Conservation (phyloP, 768 basidiomycete genomes). For the Russula brevipes region DNA sequence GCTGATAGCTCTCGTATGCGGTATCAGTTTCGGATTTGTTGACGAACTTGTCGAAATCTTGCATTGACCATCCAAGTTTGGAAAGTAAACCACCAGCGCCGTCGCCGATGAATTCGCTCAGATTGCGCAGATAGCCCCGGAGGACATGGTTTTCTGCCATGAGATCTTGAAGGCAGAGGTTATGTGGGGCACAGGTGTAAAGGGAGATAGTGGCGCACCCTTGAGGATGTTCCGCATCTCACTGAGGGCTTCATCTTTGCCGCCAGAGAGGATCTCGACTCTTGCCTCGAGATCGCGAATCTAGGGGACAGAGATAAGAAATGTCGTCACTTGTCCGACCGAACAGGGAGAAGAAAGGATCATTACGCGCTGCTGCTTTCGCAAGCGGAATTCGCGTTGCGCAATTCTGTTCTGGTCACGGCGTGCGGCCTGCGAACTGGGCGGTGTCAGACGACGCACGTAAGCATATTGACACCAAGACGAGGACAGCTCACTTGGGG, state of each 20-base stretch:
- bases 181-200: not conserved
- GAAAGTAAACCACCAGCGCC: slow-evolving; percentile 73
- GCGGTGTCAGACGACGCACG: slow-evolving; percentile 25
- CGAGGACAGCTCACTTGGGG: slow-evolving; percentile 56
- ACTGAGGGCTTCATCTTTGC: slow-evolving; percentile 81
- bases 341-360: not conserved
- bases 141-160: slow-evolving; percentile 88
- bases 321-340: not conserved
- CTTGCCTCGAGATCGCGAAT: slow-evolving; percentile 93
- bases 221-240: slow-evolving; percentile 80
- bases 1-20: slow-evolving; percentile 83
- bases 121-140: slow-evolving; percentile 67
- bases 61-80: slow-evolving; percentile 71
- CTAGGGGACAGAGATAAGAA: slow-evolving; percentile 36
- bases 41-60: slow-evolving; percentile 75
- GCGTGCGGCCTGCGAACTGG: slow-evolving; percentile 80
- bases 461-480: slow-evolving; percentile 29
- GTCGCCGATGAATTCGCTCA: slow-evolving; percentile 81
- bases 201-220: slow-evolving; percentile 42
- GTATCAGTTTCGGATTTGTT: slow-evolving; percentile 90
- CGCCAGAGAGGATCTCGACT: slow-evolving; percentile 90
- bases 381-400: slow-evolving; percentile 85
- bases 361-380: slow-evolving; percentile 81
- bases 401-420: slow-evolving; percentile 90
- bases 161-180: slow-evolving; percentile 47